phyloP scores from a whole-genome alignment of 148 eudicot genomes.

The Chenopodium berlandieri region DNA sequence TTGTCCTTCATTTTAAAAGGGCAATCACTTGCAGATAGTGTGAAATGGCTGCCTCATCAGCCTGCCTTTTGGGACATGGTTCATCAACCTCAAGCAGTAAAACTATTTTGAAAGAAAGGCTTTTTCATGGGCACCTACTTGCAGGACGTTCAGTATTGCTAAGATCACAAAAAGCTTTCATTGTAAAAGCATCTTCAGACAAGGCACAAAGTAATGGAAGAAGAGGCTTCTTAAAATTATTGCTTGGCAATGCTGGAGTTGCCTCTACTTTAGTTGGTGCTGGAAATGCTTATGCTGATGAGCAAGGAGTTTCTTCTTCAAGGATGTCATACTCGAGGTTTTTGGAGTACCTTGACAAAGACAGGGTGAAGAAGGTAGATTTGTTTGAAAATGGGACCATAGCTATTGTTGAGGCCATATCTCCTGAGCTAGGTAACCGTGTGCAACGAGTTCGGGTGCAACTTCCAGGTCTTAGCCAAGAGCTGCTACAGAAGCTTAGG shows the following conservation, averaged over 20 bases:
- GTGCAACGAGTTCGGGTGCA: slow-evolving; percentile 96
- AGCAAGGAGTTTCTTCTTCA: slow-evolving; percentile 92
- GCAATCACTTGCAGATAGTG: slow-evolving; percentile 8
- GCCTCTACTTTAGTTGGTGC: slow-evolving; percentile 47
- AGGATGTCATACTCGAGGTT: slow-evolving; percentile 98
- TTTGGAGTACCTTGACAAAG: slow-evolving; percentile 93
- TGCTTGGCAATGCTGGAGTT: slow-evolving; percentile 76
- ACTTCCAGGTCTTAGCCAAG: slow-evolving; percentile 98
- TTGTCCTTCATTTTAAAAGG: slow-evolving; percentile 3
- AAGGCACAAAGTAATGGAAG: slow-evolving; percentile 58
- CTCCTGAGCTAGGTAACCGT: slow-evolving; percentile 94
- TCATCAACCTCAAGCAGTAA: slow-evolving; percentile 33
- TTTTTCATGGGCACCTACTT: slow-evolving; percentile 37
- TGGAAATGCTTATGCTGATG: slow-evolving; percentile 85
- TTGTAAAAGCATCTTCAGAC: slow-evolving; percentile 54
- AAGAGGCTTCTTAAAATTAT: slow-evolving; percentile 71
- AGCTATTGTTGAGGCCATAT: slow-evolving; percentile 93
- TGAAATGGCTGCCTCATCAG: slow-evolving; percentile 35
- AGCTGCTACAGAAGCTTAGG: slow-evolving; percentile 94
- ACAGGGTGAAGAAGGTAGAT: slow-evolving; percentile 85
- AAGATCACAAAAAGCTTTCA: slow-evolving; percentile 40
- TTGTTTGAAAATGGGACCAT: slow-evolving; percentile 95
- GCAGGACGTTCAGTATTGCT: slow-evolving; percentile 31
- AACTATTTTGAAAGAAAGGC: slow-evolving; percentile 42
- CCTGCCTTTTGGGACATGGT: slow-evolving; percentile 30